Evolutionary conservation across 2,329 filamentous ascomycete species (phyloP).

Genomic region (Tolypocladium inflatum): DNA sequence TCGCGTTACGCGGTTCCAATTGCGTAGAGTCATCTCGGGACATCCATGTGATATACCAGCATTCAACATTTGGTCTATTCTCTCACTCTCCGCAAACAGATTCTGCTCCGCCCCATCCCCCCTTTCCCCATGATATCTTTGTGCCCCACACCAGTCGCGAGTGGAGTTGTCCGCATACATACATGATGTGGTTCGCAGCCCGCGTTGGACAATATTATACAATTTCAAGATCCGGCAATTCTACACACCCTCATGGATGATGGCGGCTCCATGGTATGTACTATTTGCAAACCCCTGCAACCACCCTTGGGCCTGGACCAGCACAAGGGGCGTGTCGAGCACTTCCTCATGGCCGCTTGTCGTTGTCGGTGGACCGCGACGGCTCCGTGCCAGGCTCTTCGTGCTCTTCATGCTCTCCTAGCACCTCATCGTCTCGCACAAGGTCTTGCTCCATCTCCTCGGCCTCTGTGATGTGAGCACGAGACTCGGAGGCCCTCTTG

Average conservation of each 20-base stretch:
- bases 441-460: constrained; percentile 41
- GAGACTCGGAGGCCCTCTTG: constrained; percentile 21
- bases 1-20: no score
- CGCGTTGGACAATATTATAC: not conserved
- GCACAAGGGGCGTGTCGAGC: not conserved
- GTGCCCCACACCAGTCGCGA: not conserved
- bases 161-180: constrained; percentile 1
- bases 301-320: not conserved
- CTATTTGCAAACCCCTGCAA: not conserved
- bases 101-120: not conserved
- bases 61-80: not conserved
- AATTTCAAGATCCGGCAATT: not conserved
- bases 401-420: constrained; percentile 20
- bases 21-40: no score
- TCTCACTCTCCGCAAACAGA: not conserved
- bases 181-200: not conserved
- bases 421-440: constrained; percentile 22
- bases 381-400: constrained; percentile 7
- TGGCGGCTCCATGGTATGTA: not conserved
- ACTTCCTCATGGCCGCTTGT: constrained; percentile 1
- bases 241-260: not conserved
- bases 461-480: constrained; percentile 36
- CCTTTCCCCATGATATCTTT: not conserved
- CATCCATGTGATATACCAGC: not conserved
- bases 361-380: not conserved